These are phyloP conservation scores for Triticum timopheevii DNA, from an alignment of 176 grass and related monocot species.

Conservation along the genomic window DNA sequence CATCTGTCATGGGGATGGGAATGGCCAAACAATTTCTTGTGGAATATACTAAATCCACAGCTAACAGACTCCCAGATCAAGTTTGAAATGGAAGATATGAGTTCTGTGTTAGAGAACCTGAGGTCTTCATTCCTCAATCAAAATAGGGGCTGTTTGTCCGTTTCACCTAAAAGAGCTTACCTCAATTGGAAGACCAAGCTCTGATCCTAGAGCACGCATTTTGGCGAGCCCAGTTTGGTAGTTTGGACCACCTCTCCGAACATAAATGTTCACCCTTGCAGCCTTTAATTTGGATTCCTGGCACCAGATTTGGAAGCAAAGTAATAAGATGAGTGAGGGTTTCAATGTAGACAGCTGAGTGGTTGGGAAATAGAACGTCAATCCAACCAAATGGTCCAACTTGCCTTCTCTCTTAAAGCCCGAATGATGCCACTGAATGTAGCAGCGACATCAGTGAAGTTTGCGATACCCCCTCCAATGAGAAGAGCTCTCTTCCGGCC, in stretches of 20 bases:
- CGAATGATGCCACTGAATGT: constrained; percentile 90
- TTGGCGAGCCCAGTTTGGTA: constrained; percentile 93
- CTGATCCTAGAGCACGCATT: constrained; percentile 76
- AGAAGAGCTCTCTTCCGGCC: constrained; percentile 88
- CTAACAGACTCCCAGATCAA: background rate
- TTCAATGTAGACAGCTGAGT: constrained; percentile 27
- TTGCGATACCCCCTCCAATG: constrained; percentile 94
- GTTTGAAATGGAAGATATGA: background rate
- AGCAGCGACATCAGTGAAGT: constrained; percentile 95
- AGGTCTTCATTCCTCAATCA: background rate
- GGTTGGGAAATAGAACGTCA: constrained; percentile 19
- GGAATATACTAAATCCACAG: background rate
- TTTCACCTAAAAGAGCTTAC: constrained; percentile 9
- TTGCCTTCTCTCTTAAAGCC: constrained; percentile 94
- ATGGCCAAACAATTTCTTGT: background rate
- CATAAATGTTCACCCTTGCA: constrained; percentile 85
- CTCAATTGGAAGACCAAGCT: constrained; percentile 89
- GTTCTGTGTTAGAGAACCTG: background rate
- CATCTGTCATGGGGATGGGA: background rate
- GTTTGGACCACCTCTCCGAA: constrained; percentile 92
- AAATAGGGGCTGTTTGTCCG: background rate
- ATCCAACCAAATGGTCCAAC: constrained; percentile 4
- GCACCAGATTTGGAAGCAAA: background rate
- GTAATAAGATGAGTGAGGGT: constrained; percentile 26
- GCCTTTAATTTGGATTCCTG: constrained; percentile 96